phyloP scores from a whole-genome alignment of 2,329 filamentous ascomycete genomes.

The Nannizziopsis arthrosporioides region DNA sequence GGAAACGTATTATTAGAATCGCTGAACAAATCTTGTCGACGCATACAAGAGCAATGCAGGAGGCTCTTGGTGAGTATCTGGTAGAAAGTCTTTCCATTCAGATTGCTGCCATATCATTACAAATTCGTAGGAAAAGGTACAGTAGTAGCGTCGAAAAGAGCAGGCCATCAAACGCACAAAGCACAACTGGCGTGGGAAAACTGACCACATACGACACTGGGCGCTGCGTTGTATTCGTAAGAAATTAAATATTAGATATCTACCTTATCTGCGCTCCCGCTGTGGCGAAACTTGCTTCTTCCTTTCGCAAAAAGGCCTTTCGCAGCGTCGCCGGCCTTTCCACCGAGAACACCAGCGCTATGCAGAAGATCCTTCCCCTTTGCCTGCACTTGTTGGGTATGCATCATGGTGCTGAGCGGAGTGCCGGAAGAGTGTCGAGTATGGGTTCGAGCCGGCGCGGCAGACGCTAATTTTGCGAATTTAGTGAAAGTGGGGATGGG shows the following conservation, averaged over 20 bases:
- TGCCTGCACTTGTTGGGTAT: constrained; percentile 56
- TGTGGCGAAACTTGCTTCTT: constrained; percentile 64
- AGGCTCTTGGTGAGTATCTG: background rate
- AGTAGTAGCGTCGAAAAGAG: background rate
- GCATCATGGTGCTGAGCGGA: constrained; percentile 33
- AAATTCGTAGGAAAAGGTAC: constrained; percentile 6
- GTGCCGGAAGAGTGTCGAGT: constrained; percentile 27
- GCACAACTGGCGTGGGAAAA: background rate
- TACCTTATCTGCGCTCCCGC: constrained; percentile 66
- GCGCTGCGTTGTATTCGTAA: background rate
- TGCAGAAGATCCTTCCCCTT: constrained; percentile 86
- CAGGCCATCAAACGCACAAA: background rate
- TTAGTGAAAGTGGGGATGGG: constrained; percentile 26
- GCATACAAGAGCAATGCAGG: background rate
- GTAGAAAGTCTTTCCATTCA: constrained; percentile 6
- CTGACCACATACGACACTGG: background rate
- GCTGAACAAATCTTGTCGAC: background rate
- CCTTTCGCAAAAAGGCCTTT: constrained; percentile 88
- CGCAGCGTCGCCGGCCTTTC: constrained; percentile 64
- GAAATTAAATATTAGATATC: constrained; percentile 51
- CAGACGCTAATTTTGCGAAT: constrained; percentile 32
- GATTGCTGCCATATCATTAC: constrained; percentile 8
- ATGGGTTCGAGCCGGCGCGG: constrained; percentile 26
- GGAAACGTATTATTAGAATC: constrained; percentile 3
- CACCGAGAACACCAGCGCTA: constrained; percentile 59